phyloP scores from a whole-genome alignment of 2,329 filamentous ascomycete genomes.

The Trichophyton equinum region DNA sequence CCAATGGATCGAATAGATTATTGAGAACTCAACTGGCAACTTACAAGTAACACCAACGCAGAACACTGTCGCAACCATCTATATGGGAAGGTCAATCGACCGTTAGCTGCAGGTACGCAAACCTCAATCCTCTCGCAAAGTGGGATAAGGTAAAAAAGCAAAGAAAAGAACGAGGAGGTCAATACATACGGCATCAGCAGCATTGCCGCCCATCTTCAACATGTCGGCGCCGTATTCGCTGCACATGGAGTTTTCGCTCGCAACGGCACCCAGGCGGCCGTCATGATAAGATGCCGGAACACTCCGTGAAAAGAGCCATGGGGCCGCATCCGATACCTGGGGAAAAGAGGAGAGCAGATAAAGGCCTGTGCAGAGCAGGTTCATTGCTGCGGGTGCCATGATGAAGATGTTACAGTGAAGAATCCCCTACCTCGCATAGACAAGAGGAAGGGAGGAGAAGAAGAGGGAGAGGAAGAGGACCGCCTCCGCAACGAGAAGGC shows the following conservation, averaged over 20 bases:
- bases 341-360: constrained; percentile 12
- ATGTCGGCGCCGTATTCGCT: constrained; percentile 56
- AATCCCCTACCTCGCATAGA: not conserved
- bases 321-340: constrained; percentile 4
- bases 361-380: constrained; percentile 9
- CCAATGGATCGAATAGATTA: not conserved
- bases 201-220: constrained; percentile 53
- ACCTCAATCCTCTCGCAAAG: not conserved
- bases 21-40: constrained; percentile 9
- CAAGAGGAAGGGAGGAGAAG: not conserved
- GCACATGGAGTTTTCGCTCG: constrained; percentile 57
- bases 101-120: not conserved
- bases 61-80: constrained; percentile 58
- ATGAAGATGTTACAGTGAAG: constrained; percentile 4
- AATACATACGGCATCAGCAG: constrained; percentile 52
- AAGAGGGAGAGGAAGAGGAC: not conserved
- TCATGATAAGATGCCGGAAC: not conserved
- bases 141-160: not conserved
- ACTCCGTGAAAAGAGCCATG: not conserved
- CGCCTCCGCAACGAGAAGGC: not conserved
- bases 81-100: not conserved
- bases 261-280: constrained; percentile 46
- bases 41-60: constrained; percentile 59
- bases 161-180: not conserved
- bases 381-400: constrained; percentile 8